Base-by-base conservation (phyloP, 306 rosid species). In the Amphicarpaea edgeworthii region DNA sequence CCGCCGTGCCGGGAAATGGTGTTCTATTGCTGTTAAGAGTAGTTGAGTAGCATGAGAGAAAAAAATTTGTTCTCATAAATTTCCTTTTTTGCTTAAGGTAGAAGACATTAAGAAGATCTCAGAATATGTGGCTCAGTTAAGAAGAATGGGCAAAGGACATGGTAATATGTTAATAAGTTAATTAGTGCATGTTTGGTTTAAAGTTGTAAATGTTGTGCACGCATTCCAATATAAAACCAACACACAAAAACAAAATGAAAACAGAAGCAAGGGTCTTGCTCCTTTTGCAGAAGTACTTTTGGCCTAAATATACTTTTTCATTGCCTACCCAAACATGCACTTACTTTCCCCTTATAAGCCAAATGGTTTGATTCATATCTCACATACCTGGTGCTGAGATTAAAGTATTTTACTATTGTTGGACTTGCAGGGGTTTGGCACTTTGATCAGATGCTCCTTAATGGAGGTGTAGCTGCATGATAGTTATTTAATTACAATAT, bases 401-500 rank as follows among this genome's bases (percentile, higher is more conserved):
- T 80, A 8, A 47, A 46, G 21, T 68, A 41, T 4, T 43, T 9
- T 16, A 30, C 4, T 28, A 2, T 28, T 28, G 32, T 0, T 4
- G 82, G 37, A 45, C 7, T 66, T 84, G 72, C 76, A 81, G 83
- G 83, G 24, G 81, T 81, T 54, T 85, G 88, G 88, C 78, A 84
- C 62, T 85, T 85, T 28, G 83, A 85, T 77, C 83, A 68, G 47
- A 77, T 81, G 83, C 85, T 81, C 6, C 84, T 75, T 21, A 41
- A 68, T 54, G 83, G 63, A 70, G 75, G 26, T 11, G 71, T 17
- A 14, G 81, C 67, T 7, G 54, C 77, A 49, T 81, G 83, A 78
- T 34, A 7, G 38, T 63, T 20, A 38, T 40, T n/a, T n/a, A n/a
- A n/a, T 68, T 16, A 3, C 37, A 37, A 14, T 23, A 16, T 6